Evolutionary conservation across 2,329 filamentous ascomycete genomes (phyloP).

Genomic region (Neopestalotiopsis clavispora): DNA sequence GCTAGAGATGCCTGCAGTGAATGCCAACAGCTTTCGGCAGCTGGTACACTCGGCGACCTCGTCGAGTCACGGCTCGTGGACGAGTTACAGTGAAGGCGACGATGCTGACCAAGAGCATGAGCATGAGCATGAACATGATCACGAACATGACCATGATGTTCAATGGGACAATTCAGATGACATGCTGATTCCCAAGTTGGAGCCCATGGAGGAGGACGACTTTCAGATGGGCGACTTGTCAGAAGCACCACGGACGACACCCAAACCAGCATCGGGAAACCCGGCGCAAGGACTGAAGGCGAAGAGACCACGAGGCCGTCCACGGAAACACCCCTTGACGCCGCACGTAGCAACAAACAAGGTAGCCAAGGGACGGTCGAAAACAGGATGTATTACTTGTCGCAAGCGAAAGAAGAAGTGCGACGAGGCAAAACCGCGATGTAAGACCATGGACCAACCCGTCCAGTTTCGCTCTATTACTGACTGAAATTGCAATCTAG

Average conservation of each 20-base stretch:
- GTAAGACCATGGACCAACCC: slow-evolving; percentile 46
- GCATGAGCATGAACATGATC: neutral
- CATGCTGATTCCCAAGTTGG: slow-evolving; percentile 57
- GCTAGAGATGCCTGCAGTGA: slow-evolving; percentile 44
- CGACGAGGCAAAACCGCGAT: slow-evolving; percentile 70
- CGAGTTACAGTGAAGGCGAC: slow-evolving; percentile 40
- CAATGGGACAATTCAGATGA: slow-evolving; percentile 56
- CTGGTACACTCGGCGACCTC: slow-evolving; percentile 52
- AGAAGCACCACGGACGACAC: slow-evolving; percentile 41
- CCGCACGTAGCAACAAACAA: slow-evolving; percentile 66
- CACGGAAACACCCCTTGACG: slow-evolving; percentile 77
- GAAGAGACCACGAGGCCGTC: slow-evolving; percentile 77
- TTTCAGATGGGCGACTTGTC: slow-evolving; percentile 59
- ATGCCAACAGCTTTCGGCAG: slow-evolving; percentile 44
- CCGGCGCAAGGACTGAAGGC: slow-evolving; percentile 41
- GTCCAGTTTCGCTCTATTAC: neutral
- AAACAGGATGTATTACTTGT: slow-evolving; percentile 71
- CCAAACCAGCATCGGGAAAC: slow-evolving; percentile 27
- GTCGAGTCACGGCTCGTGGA: slow-evolving; percentile 51
- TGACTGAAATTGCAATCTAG: slow-evolving; percentile 43
- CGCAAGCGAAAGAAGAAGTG: slow-evolving; percentile 75
- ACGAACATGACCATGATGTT: slow-evolving; percentile 44
- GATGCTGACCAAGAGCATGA: slow-evolving; percentile 32
- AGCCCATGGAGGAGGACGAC: slow-evolving; percentile 60
- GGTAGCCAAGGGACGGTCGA: slow-evolving; percentile 76